Base-by-base conservation (phyloP, 805 yeast genomes). In the Yarrowia sp. region DNA sequence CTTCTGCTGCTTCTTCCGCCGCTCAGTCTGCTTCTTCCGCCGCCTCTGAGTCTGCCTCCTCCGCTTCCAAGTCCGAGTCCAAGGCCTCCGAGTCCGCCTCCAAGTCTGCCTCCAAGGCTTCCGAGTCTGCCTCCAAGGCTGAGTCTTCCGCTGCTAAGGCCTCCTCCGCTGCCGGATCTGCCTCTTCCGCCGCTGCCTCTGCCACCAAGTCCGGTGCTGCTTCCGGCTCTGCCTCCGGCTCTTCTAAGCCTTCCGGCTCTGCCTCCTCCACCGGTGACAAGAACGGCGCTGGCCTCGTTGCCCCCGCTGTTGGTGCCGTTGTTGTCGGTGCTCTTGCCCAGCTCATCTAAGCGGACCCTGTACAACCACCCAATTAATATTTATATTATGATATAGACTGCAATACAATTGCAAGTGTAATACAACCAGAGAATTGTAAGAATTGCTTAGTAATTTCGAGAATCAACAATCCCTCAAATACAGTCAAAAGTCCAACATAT, bases 1-100 rank as follows among this genome's bases (percentile, higher is more conserved):
- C 69, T 61, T 60, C 67, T 10, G 52, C 66, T 9, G 44, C 68
- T 52, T 49, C 69, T 33, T 55, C 56, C 33, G 55, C 50, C 42
- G 34, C 56, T 34, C 47, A 15, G 14, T 39, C 69, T 43, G 61
- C 44, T 67, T 40, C 66, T 30, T 19, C 67, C 19, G 17, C 67
- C 10, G 53, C 40, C 7, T 46, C 50, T 17, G 63, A 20, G 19
- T 40, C 60, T 9, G 60, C 33, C 30, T 47, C 69, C 13, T 40
- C 68, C 33, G 66, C 56, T 24, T 40, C 58, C 39, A 47, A 55
- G 53, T 34, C 61, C 10, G 38, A 36, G 38, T 36, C 38, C 15
- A n/a, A 14, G 19, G 68, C 63, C 15, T 50, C 64, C 38, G 34
- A 53, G 58, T 40, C 68, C 24, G 66, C 56, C 20, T 40, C 58